Conservation (phyloP, 495 filamentous ascomycete species). For the Xylaria grammica region DNA sequence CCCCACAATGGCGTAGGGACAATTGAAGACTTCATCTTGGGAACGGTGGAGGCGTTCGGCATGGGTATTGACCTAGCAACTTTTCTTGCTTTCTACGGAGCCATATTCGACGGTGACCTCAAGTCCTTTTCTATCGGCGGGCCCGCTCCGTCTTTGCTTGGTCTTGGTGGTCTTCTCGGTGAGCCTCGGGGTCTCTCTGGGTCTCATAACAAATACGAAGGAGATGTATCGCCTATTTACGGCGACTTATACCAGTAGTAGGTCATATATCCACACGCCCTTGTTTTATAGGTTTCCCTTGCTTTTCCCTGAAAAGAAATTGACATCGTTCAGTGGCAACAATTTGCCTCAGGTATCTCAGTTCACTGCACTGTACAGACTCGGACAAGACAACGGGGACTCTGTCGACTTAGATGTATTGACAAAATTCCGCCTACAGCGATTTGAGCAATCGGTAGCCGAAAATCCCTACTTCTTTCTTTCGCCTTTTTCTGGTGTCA, state of each 20-base stretch:
- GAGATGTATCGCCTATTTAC: constrained; percentile 60
- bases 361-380: constrained; percentile 30
- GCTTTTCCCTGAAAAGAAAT: background rate
- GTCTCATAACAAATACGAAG: constrained; percentile 63
- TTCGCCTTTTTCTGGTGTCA: constrained; percentile 52
- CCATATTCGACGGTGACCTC: constrained; percentile 55
- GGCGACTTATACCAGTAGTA: constrained; percentile 58
- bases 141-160: background rate
- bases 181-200: constrained; percentile 47
- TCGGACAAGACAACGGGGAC: constrained; percentile 19
- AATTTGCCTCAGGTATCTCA: constrained; percentile 39
- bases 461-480: constrained; percentile 62
- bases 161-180: constrained; percentile 33
- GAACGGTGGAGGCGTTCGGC: constrained; percentile 46
- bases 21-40: constrained; percentile 42
- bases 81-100: constrained; percentile 57
- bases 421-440: constrained; percentile 40
- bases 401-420: constrained; percentile 46
- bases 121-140: constrained; percentile 20
- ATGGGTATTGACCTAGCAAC: constrained; percentile 57
- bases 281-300: no score
- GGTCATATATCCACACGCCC: constrained; percentile 38
- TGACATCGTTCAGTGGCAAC: constrained; percentile 24
- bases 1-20: constrained; percentile 56
- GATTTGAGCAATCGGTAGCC: constrained; percentile 53